Evolutionary conservation across 495 filamentous ascomycete species (phyloP), one percentile per base, ranked within the genome.

Genomic region (Penicillium roqueforti): DNA sequence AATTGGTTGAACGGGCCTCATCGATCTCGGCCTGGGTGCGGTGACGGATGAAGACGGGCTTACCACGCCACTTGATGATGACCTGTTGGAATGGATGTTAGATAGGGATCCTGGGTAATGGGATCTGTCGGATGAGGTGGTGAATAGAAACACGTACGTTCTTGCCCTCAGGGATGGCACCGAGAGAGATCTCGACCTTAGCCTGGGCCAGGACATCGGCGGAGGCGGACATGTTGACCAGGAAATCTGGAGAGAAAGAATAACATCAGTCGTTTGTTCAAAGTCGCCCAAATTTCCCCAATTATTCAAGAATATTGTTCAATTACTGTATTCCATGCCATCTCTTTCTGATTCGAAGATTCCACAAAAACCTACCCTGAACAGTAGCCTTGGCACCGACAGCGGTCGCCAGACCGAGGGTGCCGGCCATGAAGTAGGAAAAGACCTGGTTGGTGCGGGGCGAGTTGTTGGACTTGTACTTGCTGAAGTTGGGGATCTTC

Each of bases 1-100:
- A 83, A 62, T 91, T 83, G 65, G 85, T 80, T 51, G 80, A 73
- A 68, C 91, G 85, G 74, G 90, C 90, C 75, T 92, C 88, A 53
- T 86, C 79, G 76, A 95, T 95, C 77, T 95, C 90, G 56, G 79
- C 80, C 62, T 79, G 69, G 59, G 95, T 99, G 60, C 95, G 90
- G 86, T 99, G 95, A 71, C 95, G 92, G 84, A 99, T 91, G 83
- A 99, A 97, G 73, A 99, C 89, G 71, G 95, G 95, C 86, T 99
- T 99, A 69, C 95, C 95, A 78, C 95, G 87, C 95, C 95, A 99
- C 82, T 99, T 99, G 82, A 99, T 92, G 75, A 97, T 95, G 72
- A 97, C 87, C 89, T 95, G 62, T 68, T 52, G 51, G 40, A 42
- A 18, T 22, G 39, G 14, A 18, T 47, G 39, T 58, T 59, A 49